Evolutionary conservation across 73 alveolate species (phyloP).

Genomic region (Blepharisma japonicum): DNA sequence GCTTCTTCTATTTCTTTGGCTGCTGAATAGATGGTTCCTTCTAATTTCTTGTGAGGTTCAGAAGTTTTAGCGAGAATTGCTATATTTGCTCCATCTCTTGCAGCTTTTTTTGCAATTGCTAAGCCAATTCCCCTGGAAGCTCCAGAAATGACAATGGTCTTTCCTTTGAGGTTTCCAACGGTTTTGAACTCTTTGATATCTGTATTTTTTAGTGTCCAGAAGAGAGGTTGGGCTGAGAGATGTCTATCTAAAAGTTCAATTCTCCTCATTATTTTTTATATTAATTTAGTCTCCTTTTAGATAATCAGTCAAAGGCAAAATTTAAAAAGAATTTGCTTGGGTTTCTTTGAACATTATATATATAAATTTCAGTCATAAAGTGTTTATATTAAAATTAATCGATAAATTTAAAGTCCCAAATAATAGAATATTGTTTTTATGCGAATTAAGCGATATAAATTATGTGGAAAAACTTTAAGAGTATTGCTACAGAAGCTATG

Average conservation of each 20-base stretch:
- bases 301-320: too few species aligned
- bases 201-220: neutral
- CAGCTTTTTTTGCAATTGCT: constrained; percentile 77
- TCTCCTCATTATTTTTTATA: neutral
- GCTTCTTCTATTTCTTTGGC: constrained; percentile 71
- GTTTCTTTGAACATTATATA: too few species aligned
- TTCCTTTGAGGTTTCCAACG: constrained; percentile 70
- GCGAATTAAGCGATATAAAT: neutral
- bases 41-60: constrained; percentile 72
- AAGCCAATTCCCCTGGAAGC: constrained; percentile 89
- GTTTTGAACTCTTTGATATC: neutral
- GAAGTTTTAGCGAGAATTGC: constrained; percentile 83
- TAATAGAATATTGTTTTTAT: too few species aligned
- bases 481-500: constrained; percentile 23
- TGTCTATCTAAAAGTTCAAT: neutral
- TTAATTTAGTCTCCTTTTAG: too few species aligned
- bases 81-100: constrained; percentile 87
- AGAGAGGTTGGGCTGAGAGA: neutral
- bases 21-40: constrained; percentile 82
- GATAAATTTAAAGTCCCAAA: too few species aligned
- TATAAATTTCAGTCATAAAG: too few species aligned
- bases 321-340: too few species aligned
- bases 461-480: constrained; percentile 14
- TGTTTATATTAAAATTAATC: too few species aligned
- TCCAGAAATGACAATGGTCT: constrained; percentile 77